Percentiles rank a stretch among this genome's conserved stretches.
These are phyloP conservation scores for Arabidopsis arenosa DNA, from an alignment of 345 rosid genomes.

Conservation along the genomic window DNA sequence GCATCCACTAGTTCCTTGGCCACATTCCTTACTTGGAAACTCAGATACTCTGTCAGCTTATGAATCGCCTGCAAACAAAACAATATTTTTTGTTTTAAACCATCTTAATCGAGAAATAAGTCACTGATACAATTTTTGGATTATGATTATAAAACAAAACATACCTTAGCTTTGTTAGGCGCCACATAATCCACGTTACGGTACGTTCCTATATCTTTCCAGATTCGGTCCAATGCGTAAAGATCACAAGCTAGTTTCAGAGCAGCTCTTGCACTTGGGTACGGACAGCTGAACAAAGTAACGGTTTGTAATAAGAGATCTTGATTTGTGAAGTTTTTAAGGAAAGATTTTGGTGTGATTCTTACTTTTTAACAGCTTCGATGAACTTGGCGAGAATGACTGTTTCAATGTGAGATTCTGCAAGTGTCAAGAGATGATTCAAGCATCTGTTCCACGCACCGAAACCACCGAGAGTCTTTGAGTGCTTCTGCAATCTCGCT, in stretches of 20 bases:
- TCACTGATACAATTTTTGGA: not conserved
- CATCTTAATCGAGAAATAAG: not conserved
- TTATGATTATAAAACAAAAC: not conserved
- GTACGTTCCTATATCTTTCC: constrained; percentile 97
- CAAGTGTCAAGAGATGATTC: constrained; percentile 95
- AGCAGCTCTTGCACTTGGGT: constrained; percentile 68
- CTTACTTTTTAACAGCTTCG: constrained; percentile 86
- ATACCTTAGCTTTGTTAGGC: constrained; percentile 98
- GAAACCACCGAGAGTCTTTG: constrained; percentile 79
- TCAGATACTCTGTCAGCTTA: constrained; percentile 78
- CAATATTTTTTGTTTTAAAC: not conserved
- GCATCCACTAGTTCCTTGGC: constrained; percentile 85
- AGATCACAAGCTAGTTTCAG: constrained; percentile 94
- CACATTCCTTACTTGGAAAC: constrained; percentile 87
- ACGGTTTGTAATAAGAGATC: not conserved
- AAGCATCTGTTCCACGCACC: constrained; percentile 99
- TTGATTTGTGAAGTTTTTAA: not conserved
- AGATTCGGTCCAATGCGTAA: constrained; percentile 90
- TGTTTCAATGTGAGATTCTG: constrained; percentile 96
- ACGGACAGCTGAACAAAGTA: constrained; percentile 65
- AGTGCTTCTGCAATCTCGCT: constrained; percentile 77
- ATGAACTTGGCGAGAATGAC: constrained; percentile 89
- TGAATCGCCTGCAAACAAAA: constrained; percentile 73
- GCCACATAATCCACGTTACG: constrained; percentile 93
- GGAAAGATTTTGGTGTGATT: not conserved